Percentiles rank a stretch among this genome's conserved stretches.
Conservation (phyloP, 129 eudicot genomes). For the Escallonia herrerae region DNA sequence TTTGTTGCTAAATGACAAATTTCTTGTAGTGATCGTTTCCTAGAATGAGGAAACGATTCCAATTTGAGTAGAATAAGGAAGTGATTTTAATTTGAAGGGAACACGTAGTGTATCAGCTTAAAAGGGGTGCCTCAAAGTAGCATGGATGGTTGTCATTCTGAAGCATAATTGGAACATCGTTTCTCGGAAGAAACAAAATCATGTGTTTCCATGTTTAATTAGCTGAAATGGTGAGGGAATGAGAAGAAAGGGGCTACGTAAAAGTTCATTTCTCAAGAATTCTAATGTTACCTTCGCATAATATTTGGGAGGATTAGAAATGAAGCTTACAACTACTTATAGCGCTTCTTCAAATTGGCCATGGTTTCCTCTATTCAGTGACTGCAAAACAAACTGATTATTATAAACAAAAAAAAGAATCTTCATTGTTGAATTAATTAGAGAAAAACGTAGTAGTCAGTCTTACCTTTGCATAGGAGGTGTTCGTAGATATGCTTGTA, state of each 20-base stretch:
- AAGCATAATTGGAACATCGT: not conserved
- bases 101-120: no score
- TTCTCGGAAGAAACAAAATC: not conserved
- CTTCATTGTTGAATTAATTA: not conserved
- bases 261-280: not conserved
- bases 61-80: no score
- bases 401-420: not conserved
- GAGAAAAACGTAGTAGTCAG: not conserved
- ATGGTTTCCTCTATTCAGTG: conserved; percentile 30
- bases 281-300: conserved; percentile 53
- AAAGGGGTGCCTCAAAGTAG: not conserved
- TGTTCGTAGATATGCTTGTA: conserved; percentile 79
- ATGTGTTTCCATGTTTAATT: not conserved
- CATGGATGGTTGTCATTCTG: not conserved
- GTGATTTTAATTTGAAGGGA: no score
- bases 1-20: no score
- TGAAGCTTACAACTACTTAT: conserved; percentile 44
- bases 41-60: no score
- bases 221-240: no score
- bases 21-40: no score
- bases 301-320: conserved; percentile 49
- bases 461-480: conserved; percentile 51
- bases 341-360: conserved; percentile 66
- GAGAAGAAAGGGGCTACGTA: no score
- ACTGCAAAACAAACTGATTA: no score